Percentiles rank a stretch among this genome's conserved stretches.
Conservation (phyloP, 495 filamentous ascomycete genomes). For the Letharia lupina region DNA sequence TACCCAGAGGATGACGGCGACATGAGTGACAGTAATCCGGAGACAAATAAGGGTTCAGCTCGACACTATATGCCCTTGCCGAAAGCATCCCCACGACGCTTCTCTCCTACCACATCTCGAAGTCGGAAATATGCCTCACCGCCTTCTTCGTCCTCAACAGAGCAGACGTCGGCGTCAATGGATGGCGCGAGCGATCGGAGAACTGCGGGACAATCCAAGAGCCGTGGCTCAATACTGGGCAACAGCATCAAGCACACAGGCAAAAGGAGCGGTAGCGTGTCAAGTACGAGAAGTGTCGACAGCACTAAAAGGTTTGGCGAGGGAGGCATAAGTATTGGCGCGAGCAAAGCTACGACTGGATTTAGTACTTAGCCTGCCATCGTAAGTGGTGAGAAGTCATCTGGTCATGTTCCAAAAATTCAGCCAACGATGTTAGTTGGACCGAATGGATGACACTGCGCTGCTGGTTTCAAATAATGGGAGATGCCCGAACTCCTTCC, state of each 20-base stretch:
- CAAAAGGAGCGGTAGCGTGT: constrained; percentile 21
- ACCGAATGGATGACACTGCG: too few species aligned
- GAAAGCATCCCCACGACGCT: constrained; percentile 11
- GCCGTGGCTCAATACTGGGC: constrained; percentile 5
- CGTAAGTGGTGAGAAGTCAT: not conserved
- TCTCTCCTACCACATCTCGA: constrained; percentile 5
- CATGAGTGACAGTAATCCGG: constrained; percentile 6
- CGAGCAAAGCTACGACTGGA: constrained; percentile 24
- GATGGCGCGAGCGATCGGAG: constrained; percentile 5
- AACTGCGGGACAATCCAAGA: not conserved
- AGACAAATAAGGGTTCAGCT: not conserved
- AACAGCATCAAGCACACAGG: constrained; percentile 15
- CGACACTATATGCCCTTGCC: not conserved
- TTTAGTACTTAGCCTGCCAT: constrained; percentile 11
- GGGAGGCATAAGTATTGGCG: constrained; percentile 23
- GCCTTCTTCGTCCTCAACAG: constrained; percentile 13
- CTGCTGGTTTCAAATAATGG: too few species aligned
- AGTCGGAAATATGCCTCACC: constrained; percentile 8
- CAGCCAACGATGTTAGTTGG: too few species aligned
- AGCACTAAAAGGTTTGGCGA: constrained; percentile 18
- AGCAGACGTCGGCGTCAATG: constrained; percentile 15
- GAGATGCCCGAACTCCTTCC: too few species aligned
- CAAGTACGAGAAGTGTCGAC: constrained; percentile 24
- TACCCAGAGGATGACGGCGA: constrained; percentile 17
- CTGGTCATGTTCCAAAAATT: not conserved